A percentile compares a stretch with the other conserved stretches of the same genome.
Evolutionary conservation across 192 early-diverging fungal species (phyloP).

Genomic region (Paraglomus occultum): DNA sequence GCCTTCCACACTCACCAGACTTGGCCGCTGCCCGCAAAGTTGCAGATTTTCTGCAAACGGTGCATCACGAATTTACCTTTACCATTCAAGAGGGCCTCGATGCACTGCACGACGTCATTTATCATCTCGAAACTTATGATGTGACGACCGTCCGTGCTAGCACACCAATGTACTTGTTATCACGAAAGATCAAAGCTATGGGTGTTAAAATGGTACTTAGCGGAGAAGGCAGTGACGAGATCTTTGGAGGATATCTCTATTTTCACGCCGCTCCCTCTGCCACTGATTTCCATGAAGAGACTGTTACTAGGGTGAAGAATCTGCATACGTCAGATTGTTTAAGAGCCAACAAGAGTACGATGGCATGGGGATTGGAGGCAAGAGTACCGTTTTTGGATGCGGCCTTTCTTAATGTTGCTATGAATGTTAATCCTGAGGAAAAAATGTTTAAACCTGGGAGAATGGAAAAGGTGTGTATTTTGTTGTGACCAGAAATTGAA

Average conservation of each 20-base stretch:
- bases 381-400: slow-evolving; percentile 98
- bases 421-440: slow-evolving; percentile 80
- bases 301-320: slow-evolving; percentile 92
- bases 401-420: slow-evolving; percentile 88
- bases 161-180: slow-evolving; percentile 99
- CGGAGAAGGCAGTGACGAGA: slow-evolving; percentile 96
- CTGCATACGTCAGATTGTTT: slow-evolving; percentile 95
- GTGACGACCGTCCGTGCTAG: slow-evolving; percentile 97
- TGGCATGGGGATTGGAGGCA: slow-evolving; percentile 99
- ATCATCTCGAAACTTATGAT: slow-evolving; percentile 98
- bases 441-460: slow-evolving; percentile 75
- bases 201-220: slow-evolving; percentile 99
- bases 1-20: slow-evolving; percentile 92
- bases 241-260: slow-evolving; percentile 96
- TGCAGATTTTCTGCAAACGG: slow-evolving; percentile 86
- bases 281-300: slow-evolving; percentile 85
- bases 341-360: slow-evolving; percentile 98
- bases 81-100: slow-evolving; percentile 95
- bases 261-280: slow-evolving; percentile 90
- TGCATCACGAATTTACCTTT: slow-evolving; percentile 96
- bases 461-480: slow-evolving; percentile 72
- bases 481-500: too few relatives aligned
- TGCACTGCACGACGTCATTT: slow-evolving; percentile 92
- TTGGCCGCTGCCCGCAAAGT: slow-evolving; percentile 85
- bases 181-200: slow-evolving; percentile 96